Evolutionary conservation across 257 asterid genomes (phyloP), one percentile per base, ranked within the genome.

Genomic region (Nicotiana paniculata): DNA sequence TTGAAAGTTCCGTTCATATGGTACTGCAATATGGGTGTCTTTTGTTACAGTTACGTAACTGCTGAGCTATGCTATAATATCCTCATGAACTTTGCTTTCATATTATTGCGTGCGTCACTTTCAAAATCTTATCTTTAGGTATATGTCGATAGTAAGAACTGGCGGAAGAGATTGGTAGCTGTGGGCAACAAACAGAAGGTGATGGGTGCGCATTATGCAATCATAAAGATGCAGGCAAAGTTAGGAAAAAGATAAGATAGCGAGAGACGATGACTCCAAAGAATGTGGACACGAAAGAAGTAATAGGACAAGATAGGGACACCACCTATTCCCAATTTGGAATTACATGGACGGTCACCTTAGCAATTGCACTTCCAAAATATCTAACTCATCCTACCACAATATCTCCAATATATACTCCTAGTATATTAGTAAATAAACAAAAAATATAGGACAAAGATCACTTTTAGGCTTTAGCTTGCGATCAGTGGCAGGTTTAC

Each of bases 21-120:
- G 46, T 75, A 51, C 4, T 75, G 64, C 16, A 75, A 51, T 75
- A 75, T 75, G 80, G 80, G 46, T 75, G 64, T 75, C 46, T 51
- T 28, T 75, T 75, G 37, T 15, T 18, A 46, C 24, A n/a, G 35
- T 32, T 26, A 48, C 39, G 79, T 74, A 13, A 48, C 39, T 26
- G 3, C 21, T 72, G 26, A 28, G 11, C 16, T 68, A 68, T 18
- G 76, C 76, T 35, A 33, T 33, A 16, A 33, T 66, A 66, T 65
- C n/a, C 72, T 5, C 30, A 8, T 48, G 62, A 74, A 74, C 62
- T 24, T 74, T 48, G 26, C 43, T 74, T 74, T 46, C 24, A 48
- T 18, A 46, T 12, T 13, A 74, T 74, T 74, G 33, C 15, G 62
- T 74, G 35, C 16, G 79, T 74, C 6, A 26, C 26, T 74, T 6